These are phyloP conservation scores for Ophiorrhiza pumila DNA, from an alignment of 257 asterid species.

Conservation along the genomic window DNA sequence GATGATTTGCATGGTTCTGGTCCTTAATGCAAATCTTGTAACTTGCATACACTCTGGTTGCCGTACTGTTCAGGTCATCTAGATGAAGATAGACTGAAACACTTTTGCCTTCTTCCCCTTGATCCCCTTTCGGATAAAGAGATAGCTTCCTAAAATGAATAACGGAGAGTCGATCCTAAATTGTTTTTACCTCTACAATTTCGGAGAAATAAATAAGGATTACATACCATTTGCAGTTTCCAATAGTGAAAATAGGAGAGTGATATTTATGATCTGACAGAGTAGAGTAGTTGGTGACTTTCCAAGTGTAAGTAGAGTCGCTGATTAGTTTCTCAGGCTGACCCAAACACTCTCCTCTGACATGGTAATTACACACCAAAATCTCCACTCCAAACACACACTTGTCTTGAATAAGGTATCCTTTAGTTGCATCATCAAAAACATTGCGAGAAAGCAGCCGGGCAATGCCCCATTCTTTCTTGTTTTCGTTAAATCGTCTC, in stretches of 20 bases:
- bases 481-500: too few species aligned
- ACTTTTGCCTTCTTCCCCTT: neutral
- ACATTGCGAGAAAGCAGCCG: neutral
- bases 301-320: too few species aligned
- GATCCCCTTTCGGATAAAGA: neutral
- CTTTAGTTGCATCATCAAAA: slow-evolving; percentile 7
- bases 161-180: too few species aligned
- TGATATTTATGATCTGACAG: neutral
- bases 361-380: neutral
- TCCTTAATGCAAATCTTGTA: slow-evolving; percentile 3
- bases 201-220: too few species aligned
- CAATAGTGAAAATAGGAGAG: neutral
- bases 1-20: neutral
- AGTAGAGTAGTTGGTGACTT: neutral
- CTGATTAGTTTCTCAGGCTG: neutral
- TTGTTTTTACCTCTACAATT: too few species aligned
- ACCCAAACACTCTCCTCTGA: slow-evolving; percentile 4
- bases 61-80: neutral
- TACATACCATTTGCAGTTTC: slow-evolving; percentile 4
- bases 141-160: neutral
- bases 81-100: neutral
- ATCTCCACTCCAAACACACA: slow-evolving; percentile 19
- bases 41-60: neutral
- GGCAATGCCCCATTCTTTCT: slow-evolving; percentile 2
- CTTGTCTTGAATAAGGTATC: slow-evolving; percentile 12